Evolutionary conservation across 257 asterid genomes (phyloP).

Genomic region (Henckelia pumila): DNA sequence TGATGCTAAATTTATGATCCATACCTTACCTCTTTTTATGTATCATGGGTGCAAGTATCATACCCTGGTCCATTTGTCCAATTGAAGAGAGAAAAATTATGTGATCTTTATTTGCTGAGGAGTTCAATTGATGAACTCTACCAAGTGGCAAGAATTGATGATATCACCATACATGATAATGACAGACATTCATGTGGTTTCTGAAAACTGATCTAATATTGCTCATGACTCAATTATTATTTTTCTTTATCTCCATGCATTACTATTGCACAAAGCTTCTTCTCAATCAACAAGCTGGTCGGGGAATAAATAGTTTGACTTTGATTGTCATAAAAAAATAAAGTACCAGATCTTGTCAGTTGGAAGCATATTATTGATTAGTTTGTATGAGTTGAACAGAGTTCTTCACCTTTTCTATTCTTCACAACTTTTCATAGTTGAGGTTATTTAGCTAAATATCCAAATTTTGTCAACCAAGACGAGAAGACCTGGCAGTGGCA

Average conservation of each 20-base stretch:
- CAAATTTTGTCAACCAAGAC: conserved; percentile 50
- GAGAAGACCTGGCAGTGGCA: conserved; percentile 52
- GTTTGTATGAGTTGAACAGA: background rate
- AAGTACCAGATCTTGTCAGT: conserved; percentile 5
- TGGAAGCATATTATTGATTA: conserved; percentile 11
- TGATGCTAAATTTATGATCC: background rate
- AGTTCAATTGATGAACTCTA: background rate
- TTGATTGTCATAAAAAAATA: background rate
- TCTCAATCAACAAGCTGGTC: conserved; percentile 5
- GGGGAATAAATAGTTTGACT: background rate
- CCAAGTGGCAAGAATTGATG: background rate
- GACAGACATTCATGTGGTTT: background rate
- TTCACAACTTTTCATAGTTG: conserved; percentile 18
- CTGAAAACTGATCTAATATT: conserved; percentile 4
- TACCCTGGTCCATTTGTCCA: background rate
- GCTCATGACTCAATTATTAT: conserved; percentile 2
- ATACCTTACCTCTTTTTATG: background rate
- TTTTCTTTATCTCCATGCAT: conserved; percentile 14
- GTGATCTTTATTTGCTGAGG: conserved; percentile 5
- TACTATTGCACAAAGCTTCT: background rate
- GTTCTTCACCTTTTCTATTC: conserved; percentile 7
- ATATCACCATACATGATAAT: conserved; percentile 9
- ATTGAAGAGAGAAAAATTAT: background rate
- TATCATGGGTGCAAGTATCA: conserved; percentile 13
- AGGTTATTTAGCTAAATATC: conserved; percentile 47